Percentiles rank a stretch among this genome's conserved stretches.
Evolutionary conservation across 2,329 filamentous ascomycete genomes (phyloP).

Genomic region (Colletotrichum horii): DNA sequence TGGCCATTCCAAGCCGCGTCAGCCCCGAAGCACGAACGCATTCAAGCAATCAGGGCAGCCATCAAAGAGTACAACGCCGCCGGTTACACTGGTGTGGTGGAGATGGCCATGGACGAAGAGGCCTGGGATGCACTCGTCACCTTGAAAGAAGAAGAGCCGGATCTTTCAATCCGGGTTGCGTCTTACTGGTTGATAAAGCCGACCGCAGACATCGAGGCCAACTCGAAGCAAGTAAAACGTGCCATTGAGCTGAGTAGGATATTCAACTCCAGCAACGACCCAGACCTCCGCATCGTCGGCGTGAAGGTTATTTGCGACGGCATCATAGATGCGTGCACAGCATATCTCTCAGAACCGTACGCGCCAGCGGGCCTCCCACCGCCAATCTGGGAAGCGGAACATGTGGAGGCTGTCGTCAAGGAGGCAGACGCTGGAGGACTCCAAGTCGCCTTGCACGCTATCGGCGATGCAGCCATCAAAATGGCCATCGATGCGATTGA

Average conservation of each 20-base stretch:
- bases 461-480: conserved; percentile 64
- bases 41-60: conserved; percentile 39
- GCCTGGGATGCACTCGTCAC: conserved; percentile 43
- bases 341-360: conserved; percentile 64
- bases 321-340: conserved; percentile 69
- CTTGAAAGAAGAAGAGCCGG: neutral
- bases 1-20: conserved; percentile 46
- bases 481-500: conserved; percentile 63
- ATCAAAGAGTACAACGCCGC: conserved; percentile 42
- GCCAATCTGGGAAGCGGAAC: conserved; percentile 59
- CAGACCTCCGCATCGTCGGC: conserved; percentile 57
- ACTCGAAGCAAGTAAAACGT: conserved; percentile 40
- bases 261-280: conserved; percentile 38
- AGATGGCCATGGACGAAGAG: conserved; percentile 55
- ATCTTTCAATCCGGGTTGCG: conserved; percentile 41
- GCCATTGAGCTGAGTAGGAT: conserved; percentile 39
- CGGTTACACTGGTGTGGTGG: conserved; percentile 48
- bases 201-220: conserved; percentile 32
- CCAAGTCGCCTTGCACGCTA: conserved; percentile 69
- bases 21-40: conserved; percentile 40
- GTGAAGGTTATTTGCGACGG: conserved; percentile 72
- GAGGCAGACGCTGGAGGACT: conserved; percentile 58
- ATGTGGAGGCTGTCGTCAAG: conserved; percentile 58
- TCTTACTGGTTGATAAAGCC: conserved; percentile 50
- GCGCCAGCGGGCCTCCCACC: conserved; percentile 50